Conservation (phyloP, 208 protist genomes). For the Leishmania mexicana region DNA sequence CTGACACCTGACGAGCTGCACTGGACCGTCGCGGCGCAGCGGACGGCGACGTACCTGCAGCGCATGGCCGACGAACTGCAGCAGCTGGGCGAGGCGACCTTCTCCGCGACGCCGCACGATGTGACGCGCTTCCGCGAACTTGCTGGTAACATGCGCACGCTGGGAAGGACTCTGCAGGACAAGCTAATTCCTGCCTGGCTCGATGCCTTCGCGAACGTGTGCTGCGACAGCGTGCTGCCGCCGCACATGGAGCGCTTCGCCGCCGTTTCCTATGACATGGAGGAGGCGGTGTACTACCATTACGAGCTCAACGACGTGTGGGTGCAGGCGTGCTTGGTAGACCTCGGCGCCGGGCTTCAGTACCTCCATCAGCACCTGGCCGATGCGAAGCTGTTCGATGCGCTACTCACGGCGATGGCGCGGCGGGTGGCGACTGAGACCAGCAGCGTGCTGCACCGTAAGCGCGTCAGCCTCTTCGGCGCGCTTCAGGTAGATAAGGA, state of each 20-base stretch:
- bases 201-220: slow-evolving; percentile 26
- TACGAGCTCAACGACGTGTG: slow-evolving; percentile 87
- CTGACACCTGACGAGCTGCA: slow-evolving; percentile 49
- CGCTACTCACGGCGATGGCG: slow-evolving; percentile 52
- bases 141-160: slow-evolving; percentile 52
- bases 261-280: slow-evolving; percentile 60
- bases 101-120: slow-evolving; percentile 30
- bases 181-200: slow-evolving; percentile 22
- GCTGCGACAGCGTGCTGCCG: slow-evolving; percentile 40
- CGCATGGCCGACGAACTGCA: slow-evolving; percentile 68
- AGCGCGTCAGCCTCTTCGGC: slow-evolving; percentile 65
- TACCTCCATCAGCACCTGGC: slow-evolving; percentile 40
- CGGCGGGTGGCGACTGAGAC: slow-evolving; percentile 27
- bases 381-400: slow-evolving; percentile 49
- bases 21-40: slow-evolving; percentile 57
- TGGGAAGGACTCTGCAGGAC: slow-evolving; percentile 25
- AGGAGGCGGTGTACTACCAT: slow-evolving; percentile 78
- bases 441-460: slow-evolving; percentile 49
- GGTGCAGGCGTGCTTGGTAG: slow-evolving; percentile 67
- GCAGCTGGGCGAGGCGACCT: slow-evolving; percentile 31
- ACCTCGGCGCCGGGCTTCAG: slow-evolving; percentile 37
- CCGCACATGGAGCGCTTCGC: slow-evolving; percentile 64
- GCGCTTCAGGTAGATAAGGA: slow-evolving; percentile 86
- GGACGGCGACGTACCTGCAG: slow-evolving; percentile 48
- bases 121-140: slow-evolving; percentile 71